Evolutionary conservation across 2,329 filamentous ascomycete species (phyloP), one percentile per base, ranked within the genome.

Genomic region (Plectosphaerella cucumerina): DNA sequence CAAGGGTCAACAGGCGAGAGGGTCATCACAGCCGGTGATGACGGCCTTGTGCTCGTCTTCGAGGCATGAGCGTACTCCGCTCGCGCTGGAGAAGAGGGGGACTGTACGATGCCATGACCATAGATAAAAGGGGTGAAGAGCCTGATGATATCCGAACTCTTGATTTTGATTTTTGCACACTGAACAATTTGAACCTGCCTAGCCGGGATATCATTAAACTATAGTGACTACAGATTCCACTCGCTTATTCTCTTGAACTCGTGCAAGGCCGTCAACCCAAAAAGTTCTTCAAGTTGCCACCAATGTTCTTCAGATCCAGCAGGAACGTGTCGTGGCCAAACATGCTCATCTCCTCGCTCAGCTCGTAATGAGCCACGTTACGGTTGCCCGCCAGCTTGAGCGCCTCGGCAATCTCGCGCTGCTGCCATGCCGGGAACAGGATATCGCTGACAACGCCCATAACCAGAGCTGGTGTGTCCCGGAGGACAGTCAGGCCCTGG

Each of bases 271-370:
- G 3, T 62, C 54, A 93, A 1, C 78, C 80, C 59, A 99, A 68
- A 67, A 99, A 99, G 59, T 80, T 80, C 60, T 84, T 85, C 44
- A 99, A 73, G 47, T 85, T 89, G 0, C 90, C 91, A 4, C 94
- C 94, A 47, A 99, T 90, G 60, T 96, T 88, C 71, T 96, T 85
- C 51, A 97, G 71, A 70, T 99, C 94, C 42, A 99, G 73, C 62
- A 99, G 70, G 66, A 99, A 99, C 0, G 93, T 97, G 65, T 99
- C 94, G 63, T 99, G 94, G 0, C 94, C 94, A 66, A 99, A 99
- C 61, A 96, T 71, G 62, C 91, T 96, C 69, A 94, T 83, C 71
- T 97, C 91, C 72, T 97, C 90, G 33, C 92, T 94, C 47, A 99
- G 74, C 73, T 99, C 94, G 14, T 94, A 81, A 68, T 99, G 91